Conservation (phyloP, 1,139 yeast species). For the Debaryomyces psychrophilus region DNA sequence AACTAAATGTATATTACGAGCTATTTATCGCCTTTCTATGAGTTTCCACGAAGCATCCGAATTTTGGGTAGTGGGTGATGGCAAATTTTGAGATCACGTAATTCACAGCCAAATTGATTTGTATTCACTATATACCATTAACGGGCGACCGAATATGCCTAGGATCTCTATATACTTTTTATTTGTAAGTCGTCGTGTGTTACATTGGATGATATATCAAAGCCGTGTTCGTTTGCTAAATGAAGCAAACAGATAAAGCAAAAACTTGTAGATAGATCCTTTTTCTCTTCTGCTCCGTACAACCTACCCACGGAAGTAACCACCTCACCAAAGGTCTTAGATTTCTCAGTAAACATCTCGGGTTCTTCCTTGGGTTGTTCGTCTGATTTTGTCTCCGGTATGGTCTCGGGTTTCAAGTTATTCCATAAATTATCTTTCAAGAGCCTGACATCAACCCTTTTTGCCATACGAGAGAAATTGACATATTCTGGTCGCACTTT, state of each 20-base stretch:
- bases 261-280: slow-evolving; percentile 83
- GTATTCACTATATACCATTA: not conserved
- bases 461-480: slow-evolving; percentile 78
- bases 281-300: slow-evolving; percentile 54
- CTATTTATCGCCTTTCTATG: slow-evolving; percentile 6
- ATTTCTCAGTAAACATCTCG: not conserved
- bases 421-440: slow-evolving; percentile 87
- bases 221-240: slow-evolving; percentile 86
- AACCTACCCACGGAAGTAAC: slow-evolving; percentile 54
- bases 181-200: slow-evolving; percentile 61
- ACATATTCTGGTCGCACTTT: slow-evolving; percentile 63
- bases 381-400: slow-evolving; percentile 11
- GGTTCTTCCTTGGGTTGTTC: slow-evolving; percentile 4
- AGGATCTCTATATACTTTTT: slow-evolving; percentile 25
- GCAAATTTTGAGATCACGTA: slow-evolving; percentile 10
- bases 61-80: slow-evolving; percentile 9
- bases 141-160: too few species aligned
- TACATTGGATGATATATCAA: slow-evolving; percentile 60
- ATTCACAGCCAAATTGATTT: not conserved
- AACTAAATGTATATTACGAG: not conserved
- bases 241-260: slow-evolving; percentile 85
- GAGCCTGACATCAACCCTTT: slow-evolving; percentile 77
- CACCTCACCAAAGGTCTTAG: slow-evolving; percentile 48
- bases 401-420: slow-evolving; percentile 36
- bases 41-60: slow-evolving; percentile 1